These are phyloP conservation scores for Karstenula rhodostoma DNA, from an alignment of 2,329 filamentous ascomycete species.

Conservation along the genomic window DNA sequence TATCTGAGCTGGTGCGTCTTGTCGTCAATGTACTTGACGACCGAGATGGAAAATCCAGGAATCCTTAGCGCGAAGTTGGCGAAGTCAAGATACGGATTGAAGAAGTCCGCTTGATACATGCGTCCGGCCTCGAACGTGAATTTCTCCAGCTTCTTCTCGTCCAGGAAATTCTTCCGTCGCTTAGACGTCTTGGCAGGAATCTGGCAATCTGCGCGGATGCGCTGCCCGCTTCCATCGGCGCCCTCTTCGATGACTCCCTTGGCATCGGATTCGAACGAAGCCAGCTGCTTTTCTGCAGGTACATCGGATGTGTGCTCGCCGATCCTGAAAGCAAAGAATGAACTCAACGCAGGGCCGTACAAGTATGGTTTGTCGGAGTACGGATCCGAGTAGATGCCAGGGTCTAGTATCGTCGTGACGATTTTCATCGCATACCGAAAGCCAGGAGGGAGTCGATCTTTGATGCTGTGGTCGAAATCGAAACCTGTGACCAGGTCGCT, in stretches of 20 bases:
- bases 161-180: slow-evolving; percentile 55
- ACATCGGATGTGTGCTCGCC: slow-evolving; percentile 34
- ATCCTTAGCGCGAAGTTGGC: slow-evolving; percentile 55
- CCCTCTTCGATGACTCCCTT: slow-evolving; percentile 51
- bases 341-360: slow-evolving; percentile 47
- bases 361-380: slow-evolving; percentile 49
- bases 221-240: slow-evolving; percentile 47
- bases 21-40: slow-evolving; percentile 57
- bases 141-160: slow-evolving; percentile 40
- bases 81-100: slow-evolving; percentile 59
- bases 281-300: slow-evolving; percentile 34
- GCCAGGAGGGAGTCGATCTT: slow-evolving; percentile 48
- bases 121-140: slow-evolving; percentile 56
- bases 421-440: slow-evolving; percentile 49
- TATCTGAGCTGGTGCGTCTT: slow-evolving; percentile 58
- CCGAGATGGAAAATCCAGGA: slow-evolving; percentile 55
- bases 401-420: slow-evolving; percentile 46
- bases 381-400: slow-evolving; percentile 46
- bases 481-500: slow-evolving; percentile 46
- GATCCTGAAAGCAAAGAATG: slow-evolving; percentile 44
- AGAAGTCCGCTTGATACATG: slow-evolving; percentile 57
- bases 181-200: slow-evolving; percentile 53
- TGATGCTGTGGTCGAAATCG: slow-evolving; percentile 48
- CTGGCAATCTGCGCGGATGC: slow-evolving; percentile 36
- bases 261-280: slow-evolving; percentile 27